A percentile compares a stretch with the other conserved stretches of the same genome.
These are phyloP conservation scores for Fusarium sp. DNA, from an alignment of 2,329 filamentous ascomycete genomes.

Conservation along the genomic window DNA sequence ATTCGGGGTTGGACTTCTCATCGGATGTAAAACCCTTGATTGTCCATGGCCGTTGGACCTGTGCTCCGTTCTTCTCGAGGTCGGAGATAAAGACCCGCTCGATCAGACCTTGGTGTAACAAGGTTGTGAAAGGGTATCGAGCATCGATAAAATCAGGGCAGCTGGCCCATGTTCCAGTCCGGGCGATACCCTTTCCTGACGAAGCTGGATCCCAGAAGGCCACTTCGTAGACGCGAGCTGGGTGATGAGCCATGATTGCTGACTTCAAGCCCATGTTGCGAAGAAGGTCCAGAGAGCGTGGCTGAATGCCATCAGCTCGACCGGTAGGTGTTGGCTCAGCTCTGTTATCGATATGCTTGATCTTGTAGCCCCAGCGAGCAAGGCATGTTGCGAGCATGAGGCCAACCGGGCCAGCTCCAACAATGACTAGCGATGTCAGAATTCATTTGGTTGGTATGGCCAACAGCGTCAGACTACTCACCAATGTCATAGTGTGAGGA, in stretches of 20 bases:
- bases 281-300: constrained; percentile 84
- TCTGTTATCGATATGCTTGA: constrained; percentile 94
- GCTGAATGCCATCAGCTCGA: constrained; percentile 91
- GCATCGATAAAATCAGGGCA: constrained; percentile 85
- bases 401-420: constrained; percentile 89
- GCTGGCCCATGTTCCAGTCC: constrained; percentile 81
- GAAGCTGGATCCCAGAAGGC: constrained; percentile 74
- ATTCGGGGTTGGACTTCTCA: constrained; percentile 64
- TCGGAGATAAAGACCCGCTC: constrained; percentile 75
- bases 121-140: constrained; percentile 74
- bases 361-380: constrained; percentile 90
- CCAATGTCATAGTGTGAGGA: constrained; percentile 56
- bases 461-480: constrained; percentile 36
- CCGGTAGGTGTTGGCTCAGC: constrained; percentile 85
- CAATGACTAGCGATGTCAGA: constrained; percentile 67
- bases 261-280: constrained; percentile 91
- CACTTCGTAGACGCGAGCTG: constrained; percentile 83
- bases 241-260: constrained; percentile 85
- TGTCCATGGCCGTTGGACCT: constrained; percentile 71
- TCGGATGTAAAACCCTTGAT: constrained; percentile 69
- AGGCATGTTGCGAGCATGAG: constrained; percentile 88
- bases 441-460: not conserved
- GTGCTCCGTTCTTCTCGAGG: constrained; percentile 66
- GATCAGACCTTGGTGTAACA: constrained; percentile 75
- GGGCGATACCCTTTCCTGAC: constrained; percentile 64